Evolutionary conservation across 306 rosid species (phyloP), one percentile per base, ranked within the genome.

Genomic region (Bauhinia variegata): DNA sequence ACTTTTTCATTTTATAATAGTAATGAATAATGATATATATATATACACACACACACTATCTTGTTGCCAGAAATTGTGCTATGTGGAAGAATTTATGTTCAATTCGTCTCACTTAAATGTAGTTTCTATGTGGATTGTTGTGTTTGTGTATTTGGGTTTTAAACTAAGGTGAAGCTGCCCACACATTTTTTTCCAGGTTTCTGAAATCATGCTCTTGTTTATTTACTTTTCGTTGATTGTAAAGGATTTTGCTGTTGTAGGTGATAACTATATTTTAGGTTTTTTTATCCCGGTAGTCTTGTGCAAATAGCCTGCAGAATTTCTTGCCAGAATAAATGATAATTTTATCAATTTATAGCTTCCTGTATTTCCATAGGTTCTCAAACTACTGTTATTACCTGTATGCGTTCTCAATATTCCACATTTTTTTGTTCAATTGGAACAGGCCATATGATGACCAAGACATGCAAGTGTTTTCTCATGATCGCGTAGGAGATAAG

Each of bases 391-490:
- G 19, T 11, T 51, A 19, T 57, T 50, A 64, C 46, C 39, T 58
- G 41, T 18, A 15, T 37, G 38, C 16, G n/a, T 11, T 56, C 43
- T 57, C 10, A 38, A 33, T 57, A 32, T 64, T 60, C 32, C 39
- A 37, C 15, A 28, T 28, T 61, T 18, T 60, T 60, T 71, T 46
- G 55, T 37, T 54, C 65, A 15, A 18, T 58, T 68, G 37, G 51
- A 68, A 73, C 87, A 87, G 95, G 78, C 83, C 86, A 4, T 79
- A 70, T 56, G 73, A 54, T 16, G 82, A 83, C 44, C 63, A 13
- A 57, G 59, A 68, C 12, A 75, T 57, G 44, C 67, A 82, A 41
- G 81, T 60, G 13, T 71, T 65, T 73, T 67, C 75, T 13, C 55
- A 34, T 2, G 75, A 63, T 59, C 67, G 77, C 58, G 57, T 60